These are phyloP conservation scores for Daedaleopsis sinensis DNA, from an alignment of 768 basidiomycete genomes.

Conservation along the genomic window DNA sequence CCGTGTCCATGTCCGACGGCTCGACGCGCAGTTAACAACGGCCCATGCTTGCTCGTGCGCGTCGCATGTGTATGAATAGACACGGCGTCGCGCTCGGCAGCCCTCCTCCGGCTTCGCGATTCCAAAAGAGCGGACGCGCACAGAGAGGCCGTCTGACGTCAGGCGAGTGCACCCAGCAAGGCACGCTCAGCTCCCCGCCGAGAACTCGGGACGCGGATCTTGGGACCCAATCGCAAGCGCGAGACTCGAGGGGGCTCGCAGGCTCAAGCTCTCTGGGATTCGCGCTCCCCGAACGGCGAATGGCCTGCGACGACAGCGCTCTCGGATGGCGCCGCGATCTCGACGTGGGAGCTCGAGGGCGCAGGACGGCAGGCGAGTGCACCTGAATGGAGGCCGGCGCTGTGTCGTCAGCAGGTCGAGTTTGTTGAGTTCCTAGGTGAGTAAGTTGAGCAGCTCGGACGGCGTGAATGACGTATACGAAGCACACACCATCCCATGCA, in stretches of 20 bases:
- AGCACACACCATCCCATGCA: too few species aligned
- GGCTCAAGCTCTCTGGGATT: background rate
- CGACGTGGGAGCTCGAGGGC: too few species aligned
- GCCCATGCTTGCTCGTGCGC: too few species aligned
- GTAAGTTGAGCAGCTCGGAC: too few species aligned
- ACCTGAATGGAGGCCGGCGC: background rate
- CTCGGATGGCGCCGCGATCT: background rate
- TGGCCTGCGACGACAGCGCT: background rate
- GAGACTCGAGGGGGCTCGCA: too few species aligned
- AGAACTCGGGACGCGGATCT: background rate
- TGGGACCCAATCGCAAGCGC: background rate
- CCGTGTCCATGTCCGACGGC: background rate
- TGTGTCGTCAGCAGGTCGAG: background rate
- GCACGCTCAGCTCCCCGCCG: background rate
- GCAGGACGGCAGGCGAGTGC: too few species aligned
- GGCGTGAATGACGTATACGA: too few species aligned
- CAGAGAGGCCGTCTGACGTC: background rate
- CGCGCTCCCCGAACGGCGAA: background rate
- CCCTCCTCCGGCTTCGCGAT: background rate
- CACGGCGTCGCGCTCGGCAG: background rate
- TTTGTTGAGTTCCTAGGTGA: too few species aligned
- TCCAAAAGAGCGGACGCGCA: too few species aligned
- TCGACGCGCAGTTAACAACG: too few species aligned
- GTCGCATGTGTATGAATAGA: background rate
- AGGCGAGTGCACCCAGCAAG: background rate